Base-by-base conservation (phyloP, 192 early-diverging fungal genomes). In the Linnemannia schmuckeri region DNA sequence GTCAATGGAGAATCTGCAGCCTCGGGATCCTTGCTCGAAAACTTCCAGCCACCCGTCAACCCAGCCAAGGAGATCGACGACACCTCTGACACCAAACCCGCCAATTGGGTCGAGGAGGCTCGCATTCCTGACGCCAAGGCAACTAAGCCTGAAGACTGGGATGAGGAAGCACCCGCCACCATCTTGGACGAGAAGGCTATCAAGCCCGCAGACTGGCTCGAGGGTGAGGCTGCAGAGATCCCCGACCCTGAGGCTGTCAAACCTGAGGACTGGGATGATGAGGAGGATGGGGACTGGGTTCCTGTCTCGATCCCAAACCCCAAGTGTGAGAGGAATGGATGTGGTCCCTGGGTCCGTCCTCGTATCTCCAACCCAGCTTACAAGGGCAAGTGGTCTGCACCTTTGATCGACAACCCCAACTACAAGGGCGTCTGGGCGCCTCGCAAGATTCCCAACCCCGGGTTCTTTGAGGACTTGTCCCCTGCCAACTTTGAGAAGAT, bases 221-320 rank as follows among this genome's bases (percentile, higher is more conserved):
- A 92, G 38, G 89, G 97, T 81, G 97, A 97, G 81, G 94, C 95
- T 55, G 38, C 85, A n/a, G 89, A 90, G 73, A 92, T 97, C 74
- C 90, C 92, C 8, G 97, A 97, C 82, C 96, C 97, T 12, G 91
- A 94, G 55, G 93, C 93, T 57, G 82, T 90, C 76, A 96, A 97
- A 89, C 97, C 97, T 22, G 94, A 94, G 37, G 96, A 98, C 74
- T 98, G 97, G 97, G 92, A 94, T 77, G 94, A 96, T 49, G 96
- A 97, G 68, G 96, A 97, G 89, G 97, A 98, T 88, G 97, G 97
- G 49, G 97, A 97, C 74, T 98, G 96, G 96, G 82, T 93, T 46
- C 90, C 96, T 12, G 93, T 95, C 22, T 89, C 90, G 69, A 79
- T 97, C 38, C 76, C 94, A 54, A 97, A 97, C 87, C 97, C 96